phyloP scores from a whole-genome alignment of 2,329 filamentous ascomycete species.

The Fusarium stilboides region DNA sequence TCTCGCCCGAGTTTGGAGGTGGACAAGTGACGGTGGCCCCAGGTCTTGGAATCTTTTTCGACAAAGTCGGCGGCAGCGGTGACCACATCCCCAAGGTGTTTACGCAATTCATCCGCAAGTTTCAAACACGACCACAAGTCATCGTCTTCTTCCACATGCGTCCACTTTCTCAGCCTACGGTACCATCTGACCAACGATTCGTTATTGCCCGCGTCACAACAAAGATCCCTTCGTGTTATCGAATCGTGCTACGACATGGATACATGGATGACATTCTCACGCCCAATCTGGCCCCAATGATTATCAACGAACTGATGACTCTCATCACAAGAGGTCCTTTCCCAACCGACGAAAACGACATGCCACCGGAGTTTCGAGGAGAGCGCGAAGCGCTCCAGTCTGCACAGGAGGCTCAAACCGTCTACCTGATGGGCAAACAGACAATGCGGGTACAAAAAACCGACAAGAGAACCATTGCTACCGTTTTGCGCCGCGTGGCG shows the following conservation, averaged over 20 bases:
- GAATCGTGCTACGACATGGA: conserved; percentile 78
- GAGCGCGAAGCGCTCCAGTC: conserved; percentile 63
- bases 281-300: conserved; percentile 69
- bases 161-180: conserved; percentile 71
- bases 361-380: conserved; percentile 47
- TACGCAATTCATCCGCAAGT: conserved; percentile 80
- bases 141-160: conserved; percentile 83
- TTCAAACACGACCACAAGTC: conserved; percentile 76
- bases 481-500: conserved; percentile 60
- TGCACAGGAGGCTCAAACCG: conserved; percentile 64
- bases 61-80: conserved; percentile 80
- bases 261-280: conserved; percentile 81
- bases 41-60: conserved; percentile 82
- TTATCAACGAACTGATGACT: conserved; percentile 73
- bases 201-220: conserved; percentile 58
- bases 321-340: conserved; percentile 60
- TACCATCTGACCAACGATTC: conserved; percentile 65
- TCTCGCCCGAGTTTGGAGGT: conserved; percentile 60
- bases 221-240: conserved; percentile 75
- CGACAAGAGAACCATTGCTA: conserved; percentile 52
- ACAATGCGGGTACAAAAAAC: conserved; percentile 65
- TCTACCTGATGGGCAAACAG: conserved; percentile 75
- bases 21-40: conserved; percentile 63
- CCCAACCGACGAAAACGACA: conserved; percentile 44
- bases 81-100: conserved; percentile 61